A percentile compares a stretch with the other conserved stretches of the same genome.
phyloP scores from a whole-genome alignment of 371 early-diverging fungal species.

The Mucor indicus region DNA sequence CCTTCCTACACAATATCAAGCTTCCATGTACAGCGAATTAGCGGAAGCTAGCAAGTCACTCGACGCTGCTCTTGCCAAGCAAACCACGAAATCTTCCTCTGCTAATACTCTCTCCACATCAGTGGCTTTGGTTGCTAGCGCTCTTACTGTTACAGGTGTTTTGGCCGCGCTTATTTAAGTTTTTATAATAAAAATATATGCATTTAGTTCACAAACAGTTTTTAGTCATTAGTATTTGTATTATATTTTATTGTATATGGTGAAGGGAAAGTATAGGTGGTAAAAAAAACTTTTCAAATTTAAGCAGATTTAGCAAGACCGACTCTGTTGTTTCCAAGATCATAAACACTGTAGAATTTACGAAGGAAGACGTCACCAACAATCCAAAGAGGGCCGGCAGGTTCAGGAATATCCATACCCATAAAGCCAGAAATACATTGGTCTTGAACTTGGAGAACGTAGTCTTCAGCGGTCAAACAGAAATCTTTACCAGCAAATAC shows the following conservation, averaged over 20 bases:
- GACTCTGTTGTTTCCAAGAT: constrained; percentile 81
- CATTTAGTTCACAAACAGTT: too few species aligned
- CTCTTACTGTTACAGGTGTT: too few species aligned
- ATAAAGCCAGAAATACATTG: constrained; percentile 90
- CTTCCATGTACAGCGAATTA: constrained; percentile 8
- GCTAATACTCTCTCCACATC: too few species aligned
- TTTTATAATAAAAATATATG: too few species aligned
- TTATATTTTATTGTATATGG: too few species aligned
- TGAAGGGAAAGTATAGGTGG: too few species aligned
- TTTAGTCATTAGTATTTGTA: too few species aligned
- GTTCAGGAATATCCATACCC: constrained; percentile 83
- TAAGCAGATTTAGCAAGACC: constrained; percentile 57
- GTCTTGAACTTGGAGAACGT: constrained; percentile 76
- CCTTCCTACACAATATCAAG: constrained; percentile 10
- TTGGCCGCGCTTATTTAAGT: too few species aligned
- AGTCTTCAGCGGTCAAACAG: constrained; percentile 55
- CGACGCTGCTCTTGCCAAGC: background rate
- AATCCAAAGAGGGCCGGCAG: constrained; percentile 69
- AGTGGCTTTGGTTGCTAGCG: too few species aligned
- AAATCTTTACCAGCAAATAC: constrained; percentile 72
- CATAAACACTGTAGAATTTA: constrained; percentile 86
- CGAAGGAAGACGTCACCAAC: constrained; percentile 92
- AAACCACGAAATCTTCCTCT: too few species aligned
- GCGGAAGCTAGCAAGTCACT: constrained; percentile 6
- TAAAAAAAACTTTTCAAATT: background rate